These are phyloP conservation scores for Picea sitchensis DNA, from an alignment of 75 land plant species.

Conservation along the genomic window DNA sequence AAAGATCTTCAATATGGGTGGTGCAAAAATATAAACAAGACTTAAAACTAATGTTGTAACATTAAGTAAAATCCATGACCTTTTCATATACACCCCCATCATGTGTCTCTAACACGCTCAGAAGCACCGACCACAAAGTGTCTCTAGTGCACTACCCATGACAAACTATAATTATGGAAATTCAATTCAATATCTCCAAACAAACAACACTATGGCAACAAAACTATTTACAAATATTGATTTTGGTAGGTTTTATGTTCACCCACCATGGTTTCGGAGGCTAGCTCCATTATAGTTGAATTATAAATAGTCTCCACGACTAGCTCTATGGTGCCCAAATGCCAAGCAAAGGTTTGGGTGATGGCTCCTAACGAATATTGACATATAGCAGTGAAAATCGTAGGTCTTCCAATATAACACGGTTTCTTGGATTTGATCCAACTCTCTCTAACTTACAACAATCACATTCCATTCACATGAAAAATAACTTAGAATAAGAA, in stretches of 20 bases:
- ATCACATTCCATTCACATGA: too few relatives aligned
- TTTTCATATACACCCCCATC: conserved; percentile 57
- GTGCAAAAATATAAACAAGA: conserved; percentile 49
- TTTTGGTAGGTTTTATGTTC: too few relatives aligned
- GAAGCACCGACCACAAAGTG: conserved; percentile 37
- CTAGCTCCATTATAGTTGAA: conserved; percentile 13
- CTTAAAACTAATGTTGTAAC: conserved; percentile 28
- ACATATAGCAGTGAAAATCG: conserved; percentile 20
- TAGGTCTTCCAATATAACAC: conserved; percentile 23
- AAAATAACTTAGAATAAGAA: too few relatives aligned
- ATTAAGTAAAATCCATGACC: conserved; percentile 51
- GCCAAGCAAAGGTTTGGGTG: conserved; percentile 23
- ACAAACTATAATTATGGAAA: conserved; percentile 20
- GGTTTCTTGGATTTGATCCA: conserved; percentile 21
- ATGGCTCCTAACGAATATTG: conserved; percentile 27
- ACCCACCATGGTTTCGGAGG: conserved; percentile 19
- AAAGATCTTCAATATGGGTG: conserved; percentile 43
- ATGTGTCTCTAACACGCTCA: conserved; percentile 27
- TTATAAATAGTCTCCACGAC: conserved; percentile 19
- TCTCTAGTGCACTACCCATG: conserved; percentile 45
- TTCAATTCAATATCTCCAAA: too few relatives aligned
- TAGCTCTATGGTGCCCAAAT: conserved; percentile 22
- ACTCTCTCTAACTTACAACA: not conserved
- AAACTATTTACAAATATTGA: too few relatives aligned
- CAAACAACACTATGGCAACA: too few relatives aligned